Evolutionary conservation across 1,139 yeast genomes (phyloP), one percentile per base, ranked within the genome.

Genomic region (Yamadazyma triangularis): DNA sequence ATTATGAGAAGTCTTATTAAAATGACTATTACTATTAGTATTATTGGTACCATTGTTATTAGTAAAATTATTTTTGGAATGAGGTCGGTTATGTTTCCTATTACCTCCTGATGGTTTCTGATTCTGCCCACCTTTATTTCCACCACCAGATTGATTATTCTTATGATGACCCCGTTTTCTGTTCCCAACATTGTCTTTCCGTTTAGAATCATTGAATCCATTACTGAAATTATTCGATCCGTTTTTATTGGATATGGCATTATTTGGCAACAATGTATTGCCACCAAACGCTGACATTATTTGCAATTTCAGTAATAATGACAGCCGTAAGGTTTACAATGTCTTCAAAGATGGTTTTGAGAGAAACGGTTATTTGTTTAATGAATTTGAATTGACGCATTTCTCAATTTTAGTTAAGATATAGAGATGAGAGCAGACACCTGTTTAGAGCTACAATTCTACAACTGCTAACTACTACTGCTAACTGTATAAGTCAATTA

Each of bases 201-300:
- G 40, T 36, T 55, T 44, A 13, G 48, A 36, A 30, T 50, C 54
- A 26, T 40, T 35, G 31, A 34, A 42, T 13, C 45, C 48, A 27
- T 35, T 44, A 4, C 31, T 18, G 24, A 13, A 26, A 22, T 25
- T 21, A 23, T 16, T 20, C 19, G n/a, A 15, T 18, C 20, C 20
- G 9, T 18, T 18, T 18, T 18, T 18, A 6, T 7, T 18, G 20
- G 20, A 9, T 18, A 18, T 18, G 20, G 20, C 6, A 18, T 18
- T 11, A 21, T 24, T 32, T 25, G 30, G 18, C 24, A 31, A 7
- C 15, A 37, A 26, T 23, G 46, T 27, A 27, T 39, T 42, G 24
- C 52, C 47, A 30, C 51, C 57, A 42, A 53, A 51, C 28, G 53
- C 52, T 28, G 60, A 53, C 56, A 54, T 51, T 25, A 24, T 18